phyloP scores from a whole-genome alignment of 2,329 filamentous ascomycete genomes.

The Aotearoamyces nothofagi region DNA sequence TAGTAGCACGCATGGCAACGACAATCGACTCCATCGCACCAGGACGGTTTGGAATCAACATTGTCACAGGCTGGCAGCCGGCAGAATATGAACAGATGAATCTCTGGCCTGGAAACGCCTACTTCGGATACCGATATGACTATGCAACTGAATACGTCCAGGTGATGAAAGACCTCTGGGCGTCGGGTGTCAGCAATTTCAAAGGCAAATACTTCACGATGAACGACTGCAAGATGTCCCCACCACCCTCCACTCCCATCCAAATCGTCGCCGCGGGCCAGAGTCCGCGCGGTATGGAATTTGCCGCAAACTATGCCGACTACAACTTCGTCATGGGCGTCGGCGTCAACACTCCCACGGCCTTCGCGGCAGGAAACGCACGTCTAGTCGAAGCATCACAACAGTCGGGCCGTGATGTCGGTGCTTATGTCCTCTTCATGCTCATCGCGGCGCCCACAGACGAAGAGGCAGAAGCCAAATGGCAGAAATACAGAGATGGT shows the following conservation, averaged over 20 bases:
- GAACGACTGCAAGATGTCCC: too few species aligned
- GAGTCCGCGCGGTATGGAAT: conserved; percentile 19
- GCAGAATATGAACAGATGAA: conserved; percentile 21
- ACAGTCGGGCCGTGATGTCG: conserved; percentile 17
- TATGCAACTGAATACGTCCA: too few species aligned
- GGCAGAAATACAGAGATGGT: conserved; percentile 19
- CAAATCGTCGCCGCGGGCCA: conserved; percentile 20
- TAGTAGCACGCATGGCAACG: conserved; percentile 18
- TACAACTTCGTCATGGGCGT: conserved; percentile 20
- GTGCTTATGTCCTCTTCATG: conserved; percentile 21
- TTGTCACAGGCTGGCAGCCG: conserved; percentile 21
- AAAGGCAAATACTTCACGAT: too few species aligned
- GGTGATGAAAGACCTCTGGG: too few species aligned
- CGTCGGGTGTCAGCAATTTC: too few species aligned
- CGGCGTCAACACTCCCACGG: conserved; percentile 19
- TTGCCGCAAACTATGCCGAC: conserved; percentile 18
- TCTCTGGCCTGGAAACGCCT: conserved; percentile 19
- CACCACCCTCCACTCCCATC: conserved; percentile 10
- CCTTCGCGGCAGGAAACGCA: conserved; percentile 12
- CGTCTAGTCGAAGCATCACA: conserved; percentile 17
- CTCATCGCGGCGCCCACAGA: conserved; percentile 20
- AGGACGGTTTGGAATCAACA: conserved; percentile 20
- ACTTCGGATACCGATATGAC: too few species aligned
- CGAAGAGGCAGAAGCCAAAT: conserved; percentile 17
- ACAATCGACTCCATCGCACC: conserved; percentile 20